Evolutionary conservation across 192 early-diverging fungal genomes (phyloP), one percentile per base, ranked within the genome.

Genomic region (Phycomyces blakesleeanus): DNA sequence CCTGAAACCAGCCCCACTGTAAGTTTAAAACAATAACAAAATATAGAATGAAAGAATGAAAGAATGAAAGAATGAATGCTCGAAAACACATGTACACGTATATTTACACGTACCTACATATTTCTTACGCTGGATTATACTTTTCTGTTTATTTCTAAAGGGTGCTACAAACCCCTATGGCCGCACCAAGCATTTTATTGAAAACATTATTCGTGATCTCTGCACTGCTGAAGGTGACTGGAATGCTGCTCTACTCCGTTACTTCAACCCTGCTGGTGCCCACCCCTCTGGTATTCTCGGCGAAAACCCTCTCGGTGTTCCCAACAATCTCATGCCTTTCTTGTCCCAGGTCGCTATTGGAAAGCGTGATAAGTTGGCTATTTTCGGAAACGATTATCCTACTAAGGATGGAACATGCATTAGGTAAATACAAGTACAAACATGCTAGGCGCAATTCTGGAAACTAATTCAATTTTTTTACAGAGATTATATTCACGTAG

Each of bases 221-320:
- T 84, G 80, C 61, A 66, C 59, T 10, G 82, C 83, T 2, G 75
- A 84, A 54, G 54, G 69, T 1, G 78, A 82, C 18, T 86, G 82
- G 83, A 86, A 87, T 55, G 82, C 82, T 15, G 78, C 84, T 64
- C 76, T 90, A 55, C 81, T 91, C 50, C 77, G 97, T n/a, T 99
- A 98, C 78, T 99, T 99, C 59, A 99, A 99, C 76, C 92, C 97
- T 9, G 91, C 90, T 27, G 97, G 97, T 54, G 97, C 97, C 4
- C 92, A 99, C 76, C 84, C 79, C 61, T 84, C 91, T 18, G 96
- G 96, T 42, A 80, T 85, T 26, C 93, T 97, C 69, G 97, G 97
- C 50, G 97, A 99, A 66, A 91, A 97, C 66, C 90, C 89, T 12
- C 81, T 86, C 66, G 86, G 86, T 51, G 85, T 89, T 22, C 92